Evolutionary conservation across 352 stramenopile species (phyloP), one percentile per base, ranked within the genome.

Genomic region (Pythium diclinum): DNA sequence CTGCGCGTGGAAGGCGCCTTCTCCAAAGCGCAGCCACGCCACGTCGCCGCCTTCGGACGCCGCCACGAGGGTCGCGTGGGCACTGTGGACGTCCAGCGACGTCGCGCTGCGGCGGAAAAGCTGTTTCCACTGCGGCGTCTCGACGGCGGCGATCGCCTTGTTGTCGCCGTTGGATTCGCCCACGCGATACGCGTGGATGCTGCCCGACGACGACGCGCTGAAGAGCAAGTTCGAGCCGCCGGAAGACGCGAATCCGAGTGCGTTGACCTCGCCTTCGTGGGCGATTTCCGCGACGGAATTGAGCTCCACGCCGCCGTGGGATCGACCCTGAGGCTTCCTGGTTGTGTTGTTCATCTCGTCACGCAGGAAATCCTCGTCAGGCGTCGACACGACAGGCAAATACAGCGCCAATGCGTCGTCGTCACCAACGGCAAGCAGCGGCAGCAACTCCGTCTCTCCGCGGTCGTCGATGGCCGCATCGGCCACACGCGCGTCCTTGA

Each of bases 11-110:
- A 61, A 53, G 11, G 25, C 47, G 1, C 30, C 65, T 17, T 87
- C 73, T 64, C 89, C 80, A 11, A 94, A 76, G 33, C 80, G 76
- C 25, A 91, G 66, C 85, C 85, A 94, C 59, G 77, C 83, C 32
- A 91, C 54, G 32, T 79, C 64, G 56, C 85, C 85, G 46, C 65
- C 58, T 25, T 79, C 74, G 23, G 77, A 88, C 19, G 73, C 81
- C 42, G 74, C 75, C 17, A 91, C 82, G 28, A 89, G 69, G 55
- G 67, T 84, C 5, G 75, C 63, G n/a, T 72, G 62, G 34, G 58
- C 71, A 40, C 77, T 74, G 53, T 76, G 83, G 10, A 77, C 76
- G 56, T 92, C 83, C 47, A 94, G 51, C 44, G 80, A 79, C 40
- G 83, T 90, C 9, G 78, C 74, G 13, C 76, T 65, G 6, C 58